Evolutionary conservation across 495 filamentous ascomycete species (phyloP), one percentile per base, ranked within the genome.

Genomic region (Penicillium manginii): DNA sequence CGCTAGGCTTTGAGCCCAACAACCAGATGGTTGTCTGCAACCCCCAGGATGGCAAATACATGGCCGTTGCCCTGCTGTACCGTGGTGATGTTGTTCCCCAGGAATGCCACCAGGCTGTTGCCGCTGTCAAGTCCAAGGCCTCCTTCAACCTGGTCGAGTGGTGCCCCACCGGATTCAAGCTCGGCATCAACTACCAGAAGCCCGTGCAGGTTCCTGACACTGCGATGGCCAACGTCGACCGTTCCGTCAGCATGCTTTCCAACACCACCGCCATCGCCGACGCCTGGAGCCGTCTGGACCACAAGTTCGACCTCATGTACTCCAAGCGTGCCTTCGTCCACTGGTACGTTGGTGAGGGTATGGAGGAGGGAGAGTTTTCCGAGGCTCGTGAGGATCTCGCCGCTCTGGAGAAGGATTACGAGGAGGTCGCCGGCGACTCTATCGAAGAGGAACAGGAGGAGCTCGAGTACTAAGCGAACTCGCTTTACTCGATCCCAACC

Each of bases 281-380:
- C 75, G 91, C 92, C 43, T 96, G 92, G 92, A 85, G 83, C 46
- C 88, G 91, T 61, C 81, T 96, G 29, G 90, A 93, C 74, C 86
- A 91, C 81, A 96, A 96, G 78, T 96, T 96, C 77, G 92, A 96
- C 66, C 89, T 96, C 62, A 96, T 96, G 92, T 96, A 96, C 81
- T 90, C 85, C 78, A 96, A 96, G 85, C 90, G 91, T 66, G 91
- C 91, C 42, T 96, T 96, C 69, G 91, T 96, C 15, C 91, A 96
- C 76, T 96, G 91, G 91, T 96, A 96, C 68, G 91, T 96, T 46
- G 91, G 91, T 66, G 91, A 96, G 78, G 91, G 91, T 77, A 96
- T 96, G 91, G 91, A 96, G 81, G 91, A 96, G 73, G 91, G 91
- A 62, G 91, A 96, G 77, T 96, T 96, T 78, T 88, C 85, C 55